These are phyloP conservation scores for Sodiomyces alkalinus DNA, from an alignment of 2,329 filamentous ascomycete genomes.

Conservation along the genomic window DNA sequence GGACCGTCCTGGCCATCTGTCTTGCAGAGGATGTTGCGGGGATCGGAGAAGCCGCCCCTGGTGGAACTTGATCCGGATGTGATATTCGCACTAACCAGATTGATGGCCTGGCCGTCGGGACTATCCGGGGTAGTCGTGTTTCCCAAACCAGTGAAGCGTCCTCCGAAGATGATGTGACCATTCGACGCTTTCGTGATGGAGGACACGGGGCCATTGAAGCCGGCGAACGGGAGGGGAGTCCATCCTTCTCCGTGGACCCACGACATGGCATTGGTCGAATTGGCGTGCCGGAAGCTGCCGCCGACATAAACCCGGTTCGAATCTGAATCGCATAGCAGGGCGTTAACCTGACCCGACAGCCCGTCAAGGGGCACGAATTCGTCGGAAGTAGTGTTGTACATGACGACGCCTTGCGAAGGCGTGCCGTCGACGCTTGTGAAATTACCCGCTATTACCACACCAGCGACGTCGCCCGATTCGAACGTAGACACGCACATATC, in stretches of 20 bases:
- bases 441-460: constrained; percentile 80
- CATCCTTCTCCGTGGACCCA: constrained; percentile 58
- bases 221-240: constrained; percentile 73
- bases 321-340: constrained; percentile 66
- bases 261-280: constrained; percentile 80
- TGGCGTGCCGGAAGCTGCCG: constrained; percentile 63
- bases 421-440: constrained; percentile 79
- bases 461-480: constrained; percentile 50
- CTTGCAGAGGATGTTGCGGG: constrained; percentile 72
- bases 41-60: constrained; percentile 53
- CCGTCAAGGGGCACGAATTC: constrained; percentile 62
- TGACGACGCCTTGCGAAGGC: constrained; percentile 61
- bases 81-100: constrained; percentile 65
- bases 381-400: constrained; percentile 62
- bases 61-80: constrained; percentile 48
- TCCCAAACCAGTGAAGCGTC: constrained; percentile 74
- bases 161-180: constrained; percentile 83
- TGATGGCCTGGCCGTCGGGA: constrained; percentile 66
- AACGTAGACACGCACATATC: constrained; percentile 71
- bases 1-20: constrained; percentile 47
- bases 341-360: constrained; percentile 66
- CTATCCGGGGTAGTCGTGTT: constrained; percentile 56
- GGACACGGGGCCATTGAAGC: constrained; percentile 84
- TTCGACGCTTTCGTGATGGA: constrained; percentile 69
- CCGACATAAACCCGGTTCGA: constrained; percentile 79